These are phyloP conservation scores for Daldinia decipiens DNA, from an alignment of 495 filamentous ascomycete genomes.

Conservation along the genomic window DNA sequence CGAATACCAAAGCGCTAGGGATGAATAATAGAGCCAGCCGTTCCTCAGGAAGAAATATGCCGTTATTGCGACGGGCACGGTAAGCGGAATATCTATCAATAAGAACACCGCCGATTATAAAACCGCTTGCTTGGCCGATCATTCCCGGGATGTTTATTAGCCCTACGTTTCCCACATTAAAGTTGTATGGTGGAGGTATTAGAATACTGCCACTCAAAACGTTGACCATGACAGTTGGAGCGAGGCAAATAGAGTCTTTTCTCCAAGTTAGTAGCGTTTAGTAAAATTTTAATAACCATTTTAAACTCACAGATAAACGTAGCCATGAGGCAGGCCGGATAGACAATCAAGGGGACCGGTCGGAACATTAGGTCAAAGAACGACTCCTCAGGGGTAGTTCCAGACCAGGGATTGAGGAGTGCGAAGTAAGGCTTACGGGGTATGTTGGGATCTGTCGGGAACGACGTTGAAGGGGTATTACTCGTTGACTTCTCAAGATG, in stretches of 20 bases:
- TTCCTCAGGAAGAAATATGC: slow-evolving; percentile 21
- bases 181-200: slow-evolving; percentile 25
- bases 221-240: slow-evolving; percentile 27
- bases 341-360: slow-evolving; percentile 17
- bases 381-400: slow-evolving; percentile 1
- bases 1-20: slow-evolving; percentile 15
- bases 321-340: slow-evolving; percentile 23
- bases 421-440: slow-evolving; percentile 12
- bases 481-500: background rate
- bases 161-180: slow-evolving; percentile 18
- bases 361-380: slow-evolving; percentile 20
- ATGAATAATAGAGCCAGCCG: slow-evolving; percentile 19
- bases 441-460: background rate
- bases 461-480: background rate
- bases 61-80: slow-evolving; percentile 23
- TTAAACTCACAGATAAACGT: slow-evolving; percentile 10
- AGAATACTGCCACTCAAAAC: slow-evolving; percentile 14
- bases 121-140: slow-evolving; percentile 18
- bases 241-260: slow-evolving; percentile 21
- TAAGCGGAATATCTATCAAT: slow-evolving; percentile 18
- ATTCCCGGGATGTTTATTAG: slow-evolving; percentile 19
- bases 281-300: background rate
- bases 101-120: slow-evolving; percentile 17
- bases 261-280: slow-evolving; percentile 5
- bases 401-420: slow-evolving; percentile 20